Percentiles rank a stretch among this genome's conserved stretches.
These are phyloP conservation scores for Atkinsonella hypoxylon DNA, from an alignment of 2,329 filamentous ascomycete genomes.

Conservation along the genomic window DNA sequence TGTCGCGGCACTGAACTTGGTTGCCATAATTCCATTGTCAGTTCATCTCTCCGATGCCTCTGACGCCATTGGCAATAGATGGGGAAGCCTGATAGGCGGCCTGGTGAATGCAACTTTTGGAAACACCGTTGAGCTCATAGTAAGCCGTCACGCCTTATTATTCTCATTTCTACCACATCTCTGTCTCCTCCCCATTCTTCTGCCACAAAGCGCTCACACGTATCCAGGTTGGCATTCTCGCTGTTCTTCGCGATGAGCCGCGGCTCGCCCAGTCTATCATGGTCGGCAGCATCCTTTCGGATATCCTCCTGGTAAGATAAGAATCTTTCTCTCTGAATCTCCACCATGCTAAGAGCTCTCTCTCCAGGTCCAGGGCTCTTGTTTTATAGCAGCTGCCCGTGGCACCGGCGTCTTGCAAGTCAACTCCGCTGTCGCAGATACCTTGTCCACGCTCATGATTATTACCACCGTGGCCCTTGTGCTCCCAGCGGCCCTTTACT, in stretches of 20 bases:
- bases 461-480: constrained; percentile 10
- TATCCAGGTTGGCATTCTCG: constrained; percentile 8
- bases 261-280: constrained; percentile 9
- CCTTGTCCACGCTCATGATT: constrained; percentile 10
- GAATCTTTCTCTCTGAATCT: background rate
- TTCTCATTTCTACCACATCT: too few species aligned
- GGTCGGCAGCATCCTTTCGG: constrained; percentile 11
- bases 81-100: constrained; percentile 7
- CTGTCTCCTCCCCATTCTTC: too few species aligned
- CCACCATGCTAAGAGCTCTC: background rate
- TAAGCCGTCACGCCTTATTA: background rate
- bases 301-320: constrained; percentile 8
- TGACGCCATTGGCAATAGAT: constrained; percentile 7
- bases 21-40: constrained; percentile 10
- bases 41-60: constrained; percentile 9
- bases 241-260: constrained; percentile 8
- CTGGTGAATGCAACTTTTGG: constrained; percentile 11
- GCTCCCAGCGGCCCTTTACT: constrained; percentile 9
- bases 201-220: background rate
- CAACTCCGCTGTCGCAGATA: constrained; percentile 10
- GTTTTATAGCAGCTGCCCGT: constrained; percentile 9
- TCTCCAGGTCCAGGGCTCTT: constrained; percentile 8
- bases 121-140: constrained; percentile 10
- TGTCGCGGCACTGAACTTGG: constrained; percentile 6
- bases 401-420: constrained; percentile 8